Evolutionary conservation across 805 yeast genomes (phyloP), one percentile per base, ranked within the genome.

Genomic region (Candida fluviatilis): DNA sequence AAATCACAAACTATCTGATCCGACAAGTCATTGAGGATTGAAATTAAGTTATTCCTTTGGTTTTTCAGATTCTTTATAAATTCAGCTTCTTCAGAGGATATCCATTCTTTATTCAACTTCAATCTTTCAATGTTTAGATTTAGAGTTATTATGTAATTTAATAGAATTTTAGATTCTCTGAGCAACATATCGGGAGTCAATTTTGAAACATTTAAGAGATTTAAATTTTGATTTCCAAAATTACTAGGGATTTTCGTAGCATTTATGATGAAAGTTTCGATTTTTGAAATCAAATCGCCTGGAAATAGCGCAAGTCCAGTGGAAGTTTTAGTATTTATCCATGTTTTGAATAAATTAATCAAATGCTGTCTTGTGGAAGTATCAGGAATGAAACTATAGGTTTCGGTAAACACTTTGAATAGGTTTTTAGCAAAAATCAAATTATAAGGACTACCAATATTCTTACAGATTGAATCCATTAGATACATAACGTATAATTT

Each of bases 371-470:
- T 50, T 13, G 71, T 64, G 14, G 56, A 51, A 1, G 63, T 60
- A 45, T 67, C 71, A 26, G 66, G 58, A 32, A 66, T 69, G 31
- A 66, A 52, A 37, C 59, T 48, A 46, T 66, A 68, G 2, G 67
- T 56, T 37, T 64, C 70, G 3, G 69, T 60, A 49, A 66, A 68
- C 32, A 52, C 50, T 36, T 52, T 52, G 49, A 57, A 65, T 29
- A 68, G 46, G 36, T 58, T 58, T 16, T 50, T 42, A 29, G 64
- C 62, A 46, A 67, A 66, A 35, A 66, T 47, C 33, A 64, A 41
- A 43, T 65, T 65, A 51, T 65, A 68, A 5, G 74, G 74, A 40
- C 60, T 66, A 12, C 74, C 73, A 21, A 67, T 55, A 48, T 61
- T 66, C 41, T 68, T 68, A 48, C 66, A 56, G 18, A 68, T 64